phyloP scores from a whole-genome alignment of 106 monocot genomes.

The Allium cepa region DNA sequence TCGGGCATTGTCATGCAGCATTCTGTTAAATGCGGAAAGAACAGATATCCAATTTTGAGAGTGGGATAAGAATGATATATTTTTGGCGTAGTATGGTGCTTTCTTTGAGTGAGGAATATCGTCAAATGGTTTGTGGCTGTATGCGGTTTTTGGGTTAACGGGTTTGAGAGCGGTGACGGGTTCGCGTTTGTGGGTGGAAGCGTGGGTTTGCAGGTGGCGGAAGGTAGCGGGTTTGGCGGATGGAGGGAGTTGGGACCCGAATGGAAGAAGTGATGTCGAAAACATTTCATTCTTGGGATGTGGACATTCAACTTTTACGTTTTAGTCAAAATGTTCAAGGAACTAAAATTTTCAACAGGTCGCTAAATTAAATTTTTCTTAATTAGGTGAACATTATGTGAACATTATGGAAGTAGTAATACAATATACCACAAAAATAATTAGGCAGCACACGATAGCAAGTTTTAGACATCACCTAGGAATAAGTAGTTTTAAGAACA shows the following conservation, averaged over 20 bases:
- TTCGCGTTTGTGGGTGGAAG: background rate
- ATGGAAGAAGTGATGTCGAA: background rate
- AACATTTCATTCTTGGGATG: background rate
- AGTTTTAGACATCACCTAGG: too few relatives aligned
- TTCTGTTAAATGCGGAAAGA: constrained; percentile 5
- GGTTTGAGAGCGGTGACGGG: background rate
- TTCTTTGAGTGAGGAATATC: constrained; percentile 5
- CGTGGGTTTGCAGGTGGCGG: background rate
- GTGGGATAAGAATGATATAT: constrained; percentile 1
- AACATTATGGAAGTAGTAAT: too few relatives aligned
- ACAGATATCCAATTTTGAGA: constrained; percentile 11
- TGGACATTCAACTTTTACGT: background rate
- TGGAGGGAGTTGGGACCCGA: constrained; percentile 8
- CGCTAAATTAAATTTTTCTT: too few relatives aligned
- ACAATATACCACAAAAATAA: too few relatives aligned
- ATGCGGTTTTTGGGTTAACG: background rate
- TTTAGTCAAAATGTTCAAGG: too few relatives aligned
- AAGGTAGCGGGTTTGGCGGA: background rate
- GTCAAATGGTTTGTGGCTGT: constrained; percentile 9
- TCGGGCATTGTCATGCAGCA: constrained; percentile 11
- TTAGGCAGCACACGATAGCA: too few relatives aligned
- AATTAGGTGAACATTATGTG: too few relatives aligned
- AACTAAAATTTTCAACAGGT: too few relatives aligned
- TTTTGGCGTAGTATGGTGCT: constrained; percentile 9
- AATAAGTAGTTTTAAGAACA: too few relatives aligned